Conservation (phyloP, 2,329 filamentous ascomycete species). For the Dactylellina leptospora region DNA sequence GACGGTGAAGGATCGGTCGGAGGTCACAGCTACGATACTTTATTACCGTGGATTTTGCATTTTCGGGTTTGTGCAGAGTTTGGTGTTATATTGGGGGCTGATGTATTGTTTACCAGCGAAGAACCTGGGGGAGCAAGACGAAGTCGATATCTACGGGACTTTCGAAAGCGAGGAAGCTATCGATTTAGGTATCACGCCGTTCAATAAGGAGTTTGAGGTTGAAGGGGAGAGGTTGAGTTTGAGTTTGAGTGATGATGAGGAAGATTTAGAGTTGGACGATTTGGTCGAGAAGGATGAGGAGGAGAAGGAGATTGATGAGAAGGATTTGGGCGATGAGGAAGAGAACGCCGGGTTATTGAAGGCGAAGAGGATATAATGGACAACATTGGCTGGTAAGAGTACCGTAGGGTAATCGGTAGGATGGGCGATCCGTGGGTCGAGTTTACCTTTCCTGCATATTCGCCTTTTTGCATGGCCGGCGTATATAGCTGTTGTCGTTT, state of each 20-base stretch:
- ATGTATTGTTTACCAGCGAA: slow-evolving; percentile 40
- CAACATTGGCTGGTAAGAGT: no score
- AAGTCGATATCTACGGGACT: slow-evolving; percentile 46
- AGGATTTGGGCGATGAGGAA: slow-evolving; percentile 19
- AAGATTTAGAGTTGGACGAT: slow-evolving; percentile 34
- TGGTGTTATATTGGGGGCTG: slow-evolving; percentile 38
- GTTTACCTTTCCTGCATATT: not conserved
- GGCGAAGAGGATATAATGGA: slow-evolving; percentile 16
- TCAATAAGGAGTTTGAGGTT: slow-evolving; percentile 50
- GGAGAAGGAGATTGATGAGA: slow-evolving; percentile 16
- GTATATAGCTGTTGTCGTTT: not conserved
- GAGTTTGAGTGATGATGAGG: slow-evolving; percentile 17
- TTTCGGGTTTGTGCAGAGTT: slow-evolving; percentile 49
- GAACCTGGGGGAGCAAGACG: slow-evolving; percentile 44
- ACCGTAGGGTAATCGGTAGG: no score
- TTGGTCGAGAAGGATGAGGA: slow-evolving; percentile 30
- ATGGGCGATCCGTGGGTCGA: not conserved
- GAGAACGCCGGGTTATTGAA: slow-evolving; percentile 35
- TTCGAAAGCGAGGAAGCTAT: slow-evolving; percentile 50
- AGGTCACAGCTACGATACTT: slow-evolving; percentile 38
- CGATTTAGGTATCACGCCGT: slow-evolving; percentile 49
- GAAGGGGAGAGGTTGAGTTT: slow-evolving; percentile 36
- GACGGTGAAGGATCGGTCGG: slow-evolving; percentile 31
- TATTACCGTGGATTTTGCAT: slow-evolving; percentile 51
- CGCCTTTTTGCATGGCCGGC: not conserved